Evolutionary conservation across 495 filamentous ascomycete genomes (phyloP), one percentile per base, ranked within the genome.

Genomic region (Polyplosphaeria fusca): DNA sequence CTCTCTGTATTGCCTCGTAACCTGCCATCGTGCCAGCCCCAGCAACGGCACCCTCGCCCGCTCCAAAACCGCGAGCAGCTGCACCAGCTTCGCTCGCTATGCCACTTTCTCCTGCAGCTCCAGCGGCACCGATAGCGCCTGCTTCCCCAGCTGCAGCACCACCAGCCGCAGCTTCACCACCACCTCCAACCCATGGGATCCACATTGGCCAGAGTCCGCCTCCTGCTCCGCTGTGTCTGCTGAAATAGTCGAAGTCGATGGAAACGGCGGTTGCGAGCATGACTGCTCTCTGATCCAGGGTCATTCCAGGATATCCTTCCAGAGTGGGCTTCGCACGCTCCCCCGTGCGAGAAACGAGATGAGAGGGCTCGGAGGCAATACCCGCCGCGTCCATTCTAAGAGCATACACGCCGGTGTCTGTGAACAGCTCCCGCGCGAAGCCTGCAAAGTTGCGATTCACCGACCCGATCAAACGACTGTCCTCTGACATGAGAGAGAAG

Each of bases 171-270:
- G 66, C 75, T 16, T 26, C 49, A 4, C 73, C 79, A 9, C 74
- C 79, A 11, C 76, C 79, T 14, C 79, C 72, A n/a, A 72, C 72
- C 53, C 70, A 64, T 0, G 78, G 79, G 50, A 83, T 74, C 79
- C 78, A 84, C 16, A 85, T 39, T 0, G 83, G 84, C 71, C 83
- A 76, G 52, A 82, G 78, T 0, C 74, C 76, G 22, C 55, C 60
- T 16, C 77, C 76, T 9, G 73, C 52, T 4, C 72, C 65, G 41
- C 77, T 81, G 50, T 84, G 77, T 2, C 83, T 75, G 57, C 82
- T 85, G 69, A 88, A 88, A 64, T 87, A 88, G 66, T 88, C 85
- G 53, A 86, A 88, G 67, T 87, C 85, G 46, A 87, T 73, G 43
- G 78, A 85, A 16, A 87, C 83, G 16, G 85, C 85, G 1, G 83